phyloP scores from a whole-genome alignment of 2,329 filamentous ascomycete species.

The Alternaria sp. region DNA sequence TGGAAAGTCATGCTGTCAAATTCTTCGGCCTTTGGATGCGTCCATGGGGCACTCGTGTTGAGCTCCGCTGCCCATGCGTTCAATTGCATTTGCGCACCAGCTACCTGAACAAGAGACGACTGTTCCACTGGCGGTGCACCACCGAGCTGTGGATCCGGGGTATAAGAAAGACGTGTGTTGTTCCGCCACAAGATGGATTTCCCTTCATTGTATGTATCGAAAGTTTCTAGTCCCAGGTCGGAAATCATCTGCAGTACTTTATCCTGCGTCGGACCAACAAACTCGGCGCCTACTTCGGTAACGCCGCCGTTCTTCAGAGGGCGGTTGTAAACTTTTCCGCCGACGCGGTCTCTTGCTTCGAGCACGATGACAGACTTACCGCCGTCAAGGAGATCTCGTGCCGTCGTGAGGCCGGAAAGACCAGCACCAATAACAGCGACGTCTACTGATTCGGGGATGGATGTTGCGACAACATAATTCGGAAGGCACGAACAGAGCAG shows the following conservation, averaged over 20 bases:
- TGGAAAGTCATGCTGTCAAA: constrained; percentile 30
- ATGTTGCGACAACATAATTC: neutral
- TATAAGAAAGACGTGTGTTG: constrained; percentile 19
- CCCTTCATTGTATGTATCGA: constrained; percentile 27
- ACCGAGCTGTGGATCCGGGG: constrained; percentile 20
- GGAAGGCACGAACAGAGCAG: neutral
- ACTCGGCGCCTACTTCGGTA: constrained; percentile 36
- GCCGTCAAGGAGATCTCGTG: constrained; percentile 49
- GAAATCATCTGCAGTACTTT: constrained; percentile 27
- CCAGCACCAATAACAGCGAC: constrained; percentile 59
- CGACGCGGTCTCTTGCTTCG: constrained; percentile 61
- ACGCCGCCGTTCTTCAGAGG: constrained; percentile 31
- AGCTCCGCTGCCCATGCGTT: constrained; percentile 31
- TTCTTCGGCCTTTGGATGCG: constrained; percentile 19
- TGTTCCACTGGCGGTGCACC: constrained; percentile 25
- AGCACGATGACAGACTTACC: constrained; percentile 57
- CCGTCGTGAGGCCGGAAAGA: constrained; percentile 38
- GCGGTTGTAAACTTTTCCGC: constrained; percentile 59
- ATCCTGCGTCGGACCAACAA: constrained; percentile 37
- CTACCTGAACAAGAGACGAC: constrained; percentile 22
- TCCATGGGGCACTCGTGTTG: constrained; percentile 30
- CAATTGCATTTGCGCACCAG: constrained; percentile 21
- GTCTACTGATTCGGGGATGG: constrained; percentile 24
- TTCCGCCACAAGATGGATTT: constrained; percentile 29
- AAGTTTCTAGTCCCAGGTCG: constrained; percentile 31